Evolutionary conservation across 2,329 filamentous ascomycete species (phyloP).

Genomic region (Claviceps sorghi): DNA sequence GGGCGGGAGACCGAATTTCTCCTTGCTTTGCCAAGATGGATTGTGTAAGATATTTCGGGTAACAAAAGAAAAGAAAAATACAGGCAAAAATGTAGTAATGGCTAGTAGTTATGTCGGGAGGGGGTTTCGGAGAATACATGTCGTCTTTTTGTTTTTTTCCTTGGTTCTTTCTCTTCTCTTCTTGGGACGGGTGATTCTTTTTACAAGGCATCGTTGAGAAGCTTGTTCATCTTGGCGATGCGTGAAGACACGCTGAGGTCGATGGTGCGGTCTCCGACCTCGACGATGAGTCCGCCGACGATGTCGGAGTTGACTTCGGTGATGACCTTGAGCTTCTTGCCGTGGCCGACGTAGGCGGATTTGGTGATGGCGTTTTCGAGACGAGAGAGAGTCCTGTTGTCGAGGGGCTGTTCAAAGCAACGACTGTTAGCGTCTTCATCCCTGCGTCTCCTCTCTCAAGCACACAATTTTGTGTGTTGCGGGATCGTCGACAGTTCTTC

Average conservation of each 20-base stretch:
- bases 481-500: no score
- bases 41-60: neutral
- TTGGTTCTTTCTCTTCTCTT: slow-evolving; percentile 12
- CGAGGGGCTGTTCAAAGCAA: slow-evolving; percentile 51
- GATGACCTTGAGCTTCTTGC: slow-evolving; percentile 96
- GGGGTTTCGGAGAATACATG: neutral
- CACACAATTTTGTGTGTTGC: neutral
- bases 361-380: slow-evolving; percentile 81
- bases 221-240: slow-evolving; percentile 98
- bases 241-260: slow-evolving; percentile 91
- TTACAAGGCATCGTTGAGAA: slow-evolving; percentile 93
- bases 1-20: neutral
- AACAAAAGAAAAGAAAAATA: neutral
- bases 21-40: neutral
- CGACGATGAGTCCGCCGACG: slow-evolving; percentile 82
- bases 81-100: neutral
- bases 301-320: slow-evolving; percentile 92
- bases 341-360: slow-evolving; percentile 72
- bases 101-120: neutral
- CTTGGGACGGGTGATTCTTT: slow-evolving; percentile 17
- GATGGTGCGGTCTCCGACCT: slow-evolving; percentile 95
- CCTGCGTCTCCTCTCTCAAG: no score
- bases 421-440: neutral
- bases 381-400: slow-evolving; percentile 70
- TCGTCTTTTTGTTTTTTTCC: slow-evolving; percentile 8